Conservation (phyloP, 208 protist species). For the Jaenimonas drosophilae region DNA sequence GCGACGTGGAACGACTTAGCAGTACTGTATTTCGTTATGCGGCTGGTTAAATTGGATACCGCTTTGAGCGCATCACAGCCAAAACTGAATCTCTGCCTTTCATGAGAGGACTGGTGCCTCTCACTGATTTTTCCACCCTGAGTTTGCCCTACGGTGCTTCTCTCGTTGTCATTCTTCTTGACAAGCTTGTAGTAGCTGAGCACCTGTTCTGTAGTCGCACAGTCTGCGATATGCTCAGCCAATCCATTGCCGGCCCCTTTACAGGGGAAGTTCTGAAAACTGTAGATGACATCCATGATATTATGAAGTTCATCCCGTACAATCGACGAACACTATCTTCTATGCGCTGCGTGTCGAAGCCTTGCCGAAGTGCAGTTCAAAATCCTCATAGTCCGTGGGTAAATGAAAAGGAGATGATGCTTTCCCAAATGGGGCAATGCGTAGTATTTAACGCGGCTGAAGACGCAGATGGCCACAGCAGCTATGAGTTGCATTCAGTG, state of each 20-base stretch:
- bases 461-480: constrained; percentile 41
- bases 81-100: too few relatives aligned
- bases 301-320: constrained; percentile 78
- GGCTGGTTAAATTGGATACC: too few relatives aligned
- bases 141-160: too few relatives aligned
- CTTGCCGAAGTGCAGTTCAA: constrained; percentile 70
- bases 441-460: constrained; percentile 74
- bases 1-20: constrained; percentile 11
- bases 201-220: too few relatives aligned
- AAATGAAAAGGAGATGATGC: constrained; percentile 54
- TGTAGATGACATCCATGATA: constrained; percentile 37
- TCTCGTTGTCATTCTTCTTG: too few relatives aligned
- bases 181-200: too few relatives aligned
- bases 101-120: too few relatives aligned
- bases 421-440: constrained; percentile 71
- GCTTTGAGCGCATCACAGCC: too few relatives aligned
- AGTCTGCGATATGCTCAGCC: constrained; percentile 64
- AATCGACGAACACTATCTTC: constrained; percentile 73
- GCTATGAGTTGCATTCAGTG: constrained; percentile 55
- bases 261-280: constrained; percentile 46
- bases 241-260: constrained; percentile 28
- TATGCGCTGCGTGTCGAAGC: constrained; percentile 71
- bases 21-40: constrained; percentile 13
- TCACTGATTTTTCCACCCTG: too few relatives aligned
- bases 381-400: constrained; percentile 51